These are phyloP conservation scores for Penicillium goetzii DNA, from an alignment of 495 filamentous ascomycete species.

Conservation along the genomic window DNA sequence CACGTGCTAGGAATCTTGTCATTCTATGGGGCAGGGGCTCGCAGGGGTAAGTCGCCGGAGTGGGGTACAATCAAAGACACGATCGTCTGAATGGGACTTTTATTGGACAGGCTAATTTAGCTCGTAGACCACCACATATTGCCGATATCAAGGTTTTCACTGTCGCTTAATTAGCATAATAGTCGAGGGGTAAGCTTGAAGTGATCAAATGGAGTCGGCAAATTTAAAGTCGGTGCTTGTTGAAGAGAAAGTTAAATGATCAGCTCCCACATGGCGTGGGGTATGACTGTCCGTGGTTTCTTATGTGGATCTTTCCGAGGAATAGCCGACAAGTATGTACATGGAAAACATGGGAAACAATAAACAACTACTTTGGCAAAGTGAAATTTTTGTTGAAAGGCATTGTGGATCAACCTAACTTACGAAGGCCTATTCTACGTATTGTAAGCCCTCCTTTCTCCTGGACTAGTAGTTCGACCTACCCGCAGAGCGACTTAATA, in stretches of 20 bases:
- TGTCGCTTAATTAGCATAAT: not conserved
- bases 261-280: not conserved
- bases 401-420: not conserved
- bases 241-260: not conserved
- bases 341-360: not conserved
- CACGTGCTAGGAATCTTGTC: conserved; percentile 7
- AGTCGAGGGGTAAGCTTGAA: not conserved
- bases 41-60: not conserved
- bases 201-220: not conserved
- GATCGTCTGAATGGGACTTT: not conserved
- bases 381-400: not conserved
- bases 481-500: conserved; percentile 25
- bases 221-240: not conserved
- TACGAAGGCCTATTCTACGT: not conserved
- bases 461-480: not conserved
- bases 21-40: conserved; percentile 4
- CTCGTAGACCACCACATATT: not conserved
- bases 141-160: not conserved
- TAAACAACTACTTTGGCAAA: not conserved
- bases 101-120: not conserved
- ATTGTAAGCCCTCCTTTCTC: not conserved
- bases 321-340: not conserved
- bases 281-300: not conserved
- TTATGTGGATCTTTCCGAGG: not conserved
- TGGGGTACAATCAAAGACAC: conserved; percentile 10